Evolutionary conservation across 108 stramenopile genomes (phyloP), one percentile per base, ranked within the genome.

Genomic region (Epipyxis sp.): DNA sequence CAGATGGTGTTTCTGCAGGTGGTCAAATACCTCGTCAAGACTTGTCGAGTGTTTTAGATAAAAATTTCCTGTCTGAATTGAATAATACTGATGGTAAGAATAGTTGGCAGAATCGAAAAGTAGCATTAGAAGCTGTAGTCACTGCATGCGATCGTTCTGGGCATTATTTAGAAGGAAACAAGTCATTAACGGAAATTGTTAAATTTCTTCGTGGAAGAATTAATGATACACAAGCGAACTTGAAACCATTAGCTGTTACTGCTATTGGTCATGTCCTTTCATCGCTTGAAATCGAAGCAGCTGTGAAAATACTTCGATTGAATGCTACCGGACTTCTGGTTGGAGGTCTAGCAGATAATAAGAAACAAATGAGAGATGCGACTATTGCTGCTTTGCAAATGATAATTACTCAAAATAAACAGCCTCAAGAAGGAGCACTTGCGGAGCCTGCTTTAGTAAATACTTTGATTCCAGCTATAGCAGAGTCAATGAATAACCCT

Each of bases 91-190:
- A 74, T 13, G 71, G 71, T 42, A 74, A 74, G 34, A 37, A 6
- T 42, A 54, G 46, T 39, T 74, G 71, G 71, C 71, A 74, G 32
- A 42, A 42, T 27, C 50, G 71, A 6, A 74, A 74, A 42, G 25
- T 6, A 6, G 71, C 71, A 27, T 42, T 74, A 6, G 71, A 74
- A 13, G 34, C 16, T 27, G 50, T 74, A 27, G 25, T 37, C 50
- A 13, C 37, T 10, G 71, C 50, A 27, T 74, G 71, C 71, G 71
- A 74, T 43, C 34, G n/a, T 6, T 42, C 41, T 74, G 71, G 32
- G 43, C 71, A 74, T 42, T 74, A 74, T 32, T 42, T 74, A 29
- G 71, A 46, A 74, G 3, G 10, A 3, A 74, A 74, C 50, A 57
- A 46, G 71, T 3, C 35, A 10, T 27, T 25, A 3, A 10, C 10